phyloP scores from a whole-genome alignment of 768 basidiomycete species.

The Trametes maxima region DNA sequence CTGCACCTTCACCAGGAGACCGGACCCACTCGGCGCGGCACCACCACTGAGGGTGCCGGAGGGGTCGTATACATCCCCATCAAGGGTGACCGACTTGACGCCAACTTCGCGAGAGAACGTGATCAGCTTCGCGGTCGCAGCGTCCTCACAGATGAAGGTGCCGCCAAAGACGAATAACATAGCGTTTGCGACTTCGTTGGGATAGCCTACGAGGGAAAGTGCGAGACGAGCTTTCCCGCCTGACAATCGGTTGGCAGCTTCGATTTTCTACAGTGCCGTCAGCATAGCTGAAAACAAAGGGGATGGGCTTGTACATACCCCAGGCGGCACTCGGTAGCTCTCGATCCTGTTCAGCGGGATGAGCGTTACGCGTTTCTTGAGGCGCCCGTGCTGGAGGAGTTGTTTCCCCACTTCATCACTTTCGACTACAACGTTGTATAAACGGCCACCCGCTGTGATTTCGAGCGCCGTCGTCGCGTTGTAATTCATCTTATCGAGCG shows the following conservation, averaged over 20 bases:
- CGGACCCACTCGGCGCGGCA: constrained; percentile 74
- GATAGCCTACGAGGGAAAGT: constrained; percentile 85
- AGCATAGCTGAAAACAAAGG: not conserved
- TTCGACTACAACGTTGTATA: constrained; percentile 94
- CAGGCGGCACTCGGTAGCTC: constrained; percentile 51
- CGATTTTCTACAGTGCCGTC: constrained; percentile 63
- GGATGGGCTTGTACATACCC: constrained; percentile 39
- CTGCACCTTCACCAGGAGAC: constrained; percentile 81
- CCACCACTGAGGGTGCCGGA: constrained; percentile 93
- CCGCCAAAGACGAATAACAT: constrained; percentile 94
- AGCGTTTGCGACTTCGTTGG: constrained; percentile 79
- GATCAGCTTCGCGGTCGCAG: constrained; percentile 82
- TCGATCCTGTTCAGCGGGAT: constrained; percentile 94
- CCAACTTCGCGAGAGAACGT: constrained; percentile 74
- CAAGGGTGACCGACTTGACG: constrained; percentile 87
- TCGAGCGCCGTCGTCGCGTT: constrained; percentile 89
- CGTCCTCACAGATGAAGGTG: constrained; percentile 88
- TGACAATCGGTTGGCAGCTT: constrained; percentile 68
- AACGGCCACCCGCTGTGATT: constrained; percentile 83
- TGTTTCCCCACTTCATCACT: constrained; percentile 88
- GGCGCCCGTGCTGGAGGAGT: constrained; percentile 71
- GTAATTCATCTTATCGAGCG: constrained; percentile 67
- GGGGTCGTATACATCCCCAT: constrained; percentile 96
- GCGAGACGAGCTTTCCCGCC: constrained; percentile 84
- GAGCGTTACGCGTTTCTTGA: constrained; percentile 89